Evolutionary conservation across 495 filamentous ascomycete species (phyloP).

Genomic region (Lentithecium fluviatile): DNA sequence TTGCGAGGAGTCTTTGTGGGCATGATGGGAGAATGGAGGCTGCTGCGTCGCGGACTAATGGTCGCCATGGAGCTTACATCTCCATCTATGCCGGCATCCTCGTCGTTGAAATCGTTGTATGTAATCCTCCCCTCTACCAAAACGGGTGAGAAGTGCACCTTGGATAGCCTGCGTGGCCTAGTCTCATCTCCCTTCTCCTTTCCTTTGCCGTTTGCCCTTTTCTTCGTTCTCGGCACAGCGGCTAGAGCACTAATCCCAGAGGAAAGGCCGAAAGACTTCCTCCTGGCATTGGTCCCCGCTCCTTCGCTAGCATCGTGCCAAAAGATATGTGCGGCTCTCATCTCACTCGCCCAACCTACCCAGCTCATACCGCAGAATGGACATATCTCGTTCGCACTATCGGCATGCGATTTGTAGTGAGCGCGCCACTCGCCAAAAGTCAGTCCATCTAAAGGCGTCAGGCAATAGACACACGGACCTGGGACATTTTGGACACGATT

Average conservation of each 20-base stretch:
- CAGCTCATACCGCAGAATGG: conserved; percentile 25
- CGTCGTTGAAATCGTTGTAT: conserved; percentile 17
- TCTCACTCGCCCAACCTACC: neutral
- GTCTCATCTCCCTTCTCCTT: neutral
- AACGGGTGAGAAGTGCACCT: conserved; percentile 20
- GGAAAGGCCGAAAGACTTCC: neutral
- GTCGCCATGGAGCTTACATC: conserved; percentile 12
- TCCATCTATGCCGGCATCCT: conserved; percentile 5
- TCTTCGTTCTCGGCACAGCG: no score
- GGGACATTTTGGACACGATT: neutral
- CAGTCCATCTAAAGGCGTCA: conserved; percentile 5
- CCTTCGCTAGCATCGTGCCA: neutral
- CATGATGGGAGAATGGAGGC: neutral
- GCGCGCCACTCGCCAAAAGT: neutral
- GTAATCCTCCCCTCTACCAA: conserved; percentile 15
- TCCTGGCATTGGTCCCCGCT: neutral
- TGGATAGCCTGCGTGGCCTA: neutral
- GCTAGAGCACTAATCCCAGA: no score
- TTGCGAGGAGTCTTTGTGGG: neutral
- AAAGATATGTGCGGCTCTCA: conserved; percentile 6
- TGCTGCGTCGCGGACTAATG: conserved; percentile 13
- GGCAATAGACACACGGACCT: conserved; percentile 7
- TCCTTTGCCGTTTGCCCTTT: neutral
- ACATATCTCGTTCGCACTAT: conserved; percentile 11
- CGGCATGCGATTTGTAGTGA: conserved; percentile 13